These are phyloP conservation scores for Podila clonocystis DNA, from an alignment of 192 early-diverging fungal species.

Conservation along the genomic window DNA sequence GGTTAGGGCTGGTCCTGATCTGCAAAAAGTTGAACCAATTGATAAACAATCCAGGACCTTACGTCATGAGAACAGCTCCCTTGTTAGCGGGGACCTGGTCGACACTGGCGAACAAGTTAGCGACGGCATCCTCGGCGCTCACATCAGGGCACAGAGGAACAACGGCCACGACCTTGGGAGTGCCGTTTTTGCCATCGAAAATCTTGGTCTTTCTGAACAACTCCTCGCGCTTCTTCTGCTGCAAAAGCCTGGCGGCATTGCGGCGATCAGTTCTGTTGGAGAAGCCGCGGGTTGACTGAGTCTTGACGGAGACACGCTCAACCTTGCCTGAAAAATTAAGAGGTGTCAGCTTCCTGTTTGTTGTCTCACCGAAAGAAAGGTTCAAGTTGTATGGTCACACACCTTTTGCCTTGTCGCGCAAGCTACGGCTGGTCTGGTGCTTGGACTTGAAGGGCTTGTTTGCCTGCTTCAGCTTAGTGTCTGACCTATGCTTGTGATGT, in stretches of 20 bases:
- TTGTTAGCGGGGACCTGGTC: conserved; percentile 44
- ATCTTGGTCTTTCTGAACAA: conserved; percentile 75
- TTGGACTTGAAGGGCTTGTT: conserved; percentile 99
- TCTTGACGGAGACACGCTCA: conserved; percentile 68
- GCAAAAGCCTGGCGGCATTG: conserved; percentile 80
- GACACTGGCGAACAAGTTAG: conserved; percentile 59
- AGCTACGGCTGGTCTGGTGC: conserved; percentile 82
- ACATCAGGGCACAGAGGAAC: conserved; percentile 90
- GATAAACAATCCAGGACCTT: not conserved
- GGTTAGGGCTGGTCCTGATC: no score
- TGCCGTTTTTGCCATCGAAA: conserved; percentile 83
- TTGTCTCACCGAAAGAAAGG: no score
- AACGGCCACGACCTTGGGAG: conserved; percentile 92
- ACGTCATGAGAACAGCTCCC: conserved; percentile 51
- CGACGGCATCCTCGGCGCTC: conserved; percentile 60
- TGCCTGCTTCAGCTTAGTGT: conserved; percentile 82
- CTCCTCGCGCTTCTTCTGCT: conserved; percentile 86
- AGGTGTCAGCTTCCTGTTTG: not conserved
- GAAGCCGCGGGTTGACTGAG: conserved; percentile 54
- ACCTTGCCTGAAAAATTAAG: conserved; percentile 65
- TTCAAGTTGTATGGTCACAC: not conserved
- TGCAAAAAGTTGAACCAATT: not conserved
- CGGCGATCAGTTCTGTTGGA: conserved; percentile 79
- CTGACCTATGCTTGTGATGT: conserved; percentile 50
- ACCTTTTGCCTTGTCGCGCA: conserved; percentile 87